These are phyloP conservation scores for Physaria fendleri DNA, from an alignment of 345 rosid species.

Conservation along the genomic window DNA sequence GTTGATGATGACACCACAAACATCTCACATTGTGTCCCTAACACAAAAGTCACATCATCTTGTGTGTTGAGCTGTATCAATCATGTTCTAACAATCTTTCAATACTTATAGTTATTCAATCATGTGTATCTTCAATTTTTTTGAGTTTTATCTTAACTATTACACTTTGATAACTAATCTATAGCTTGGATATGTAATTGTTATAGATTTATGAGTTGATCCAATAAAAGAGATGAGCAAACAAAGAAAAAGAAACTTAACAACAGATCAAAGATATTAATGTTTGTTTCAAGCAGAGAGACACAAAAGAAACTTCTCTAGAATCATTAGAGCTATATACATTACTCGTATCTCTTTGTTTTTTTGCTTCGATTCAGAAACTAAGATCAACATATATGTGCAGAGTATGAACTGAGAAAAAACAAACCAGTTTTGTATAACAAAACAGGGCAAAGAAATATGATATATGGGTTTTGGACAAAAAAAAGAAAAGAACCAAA, in stretches of 20 bases:
- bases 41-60: not conserved
- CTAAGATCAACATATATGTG: conserved; percentile 11
- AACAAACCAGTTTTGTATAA: conserved; percentile 8
- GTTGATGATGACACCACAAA: not conserved
- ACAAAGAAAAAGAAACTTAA: not conserved
- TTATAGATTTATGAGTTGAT: not conserved
- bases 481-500: conserved; percentile 12
- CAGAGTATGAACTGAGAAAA: not conserved
- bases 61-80: not conserved
- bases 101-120: not conserved
- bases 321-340: conserved; percentile 24
- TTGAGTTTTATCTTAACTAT: not conserved
- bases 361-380: not conserved
- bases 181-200: not conserved
- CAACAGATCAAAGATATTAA: not conserved
- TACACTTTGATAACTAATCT: not conserved
- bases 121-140: not conserved
- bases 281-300: not conserved
- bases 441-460: not conserved
- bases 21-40: not conserved
- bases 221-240: not conserved
- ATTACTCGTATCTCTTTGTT: not conserved
- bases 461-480: not conserved
- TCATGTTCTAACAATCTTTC: not conserved
- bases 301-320: not conserved